Evolutionary conservation across 208 protist genomes (phyloP).

Genomic region (Crithidia mellificae): DNA sequence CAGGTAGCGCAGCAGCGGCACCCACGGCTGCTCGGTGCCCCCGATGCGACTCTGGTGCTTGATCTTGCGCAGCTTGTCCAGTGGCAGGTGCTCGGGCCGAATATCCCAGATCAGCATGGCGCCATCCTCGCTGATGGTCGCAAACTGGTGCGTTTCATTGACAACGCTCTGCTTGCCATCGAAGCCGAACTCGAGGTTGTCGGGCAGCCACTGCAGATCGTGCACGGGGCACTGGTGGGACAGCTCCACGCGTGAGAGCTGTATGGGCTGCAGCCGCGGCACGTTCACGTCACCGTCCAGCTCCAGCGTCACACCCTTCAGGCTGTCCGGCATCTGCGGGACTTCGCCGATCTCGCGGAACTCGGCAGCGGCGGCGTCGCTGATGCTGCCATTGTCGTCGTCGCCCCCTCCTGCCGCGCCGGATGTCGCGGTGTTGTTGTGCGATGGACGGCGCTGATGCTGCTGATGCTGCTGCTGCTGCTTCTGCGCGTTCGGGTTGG

Average conservation of each 20-base stretch:
- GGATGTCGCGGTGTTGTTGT: background rate
- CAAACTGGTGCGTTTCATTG: conserved; percentile 82
- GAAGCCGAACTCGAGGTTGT: conserved; percentile 78
- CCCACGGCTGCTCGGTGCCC: conserved; percentile 74
- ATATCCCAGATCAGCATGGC: conserved; percentile 89
- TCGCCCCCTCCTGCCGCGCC: background rate
- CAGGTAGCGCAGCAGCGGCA: conserved; percentile 80
- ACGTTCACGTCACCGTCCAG: conserved; percentile 81
- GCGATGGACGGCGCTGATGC: background rate
- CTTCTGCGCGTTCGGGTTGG: conserved; percentile 17
- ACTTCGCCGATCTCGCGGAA: conserved; percentile 71
- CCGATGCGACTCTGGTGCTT: conserved; percentile 73
- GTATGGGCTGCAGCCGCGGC: conserved; percentile 78
- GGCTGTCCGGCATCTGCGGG: conserved; percentile 64
- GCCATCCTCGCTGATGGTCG: conserved; percentile 87
- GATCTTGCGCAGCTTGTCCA: conserved; percentile 90
- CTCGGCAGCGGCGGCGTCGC: background rate
- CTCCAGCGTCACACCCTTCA: conserved; percentile 71
- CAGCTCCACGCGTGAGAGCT: conserved; percentile 82
- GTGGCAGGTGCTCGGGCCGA: conserved; percentile 78
- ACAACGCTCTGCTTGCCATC: conserved; percentile 82
- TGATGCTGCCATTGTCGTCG: conserved; percentile 1
- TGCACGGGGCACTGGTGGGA: conserved; percentile 86
- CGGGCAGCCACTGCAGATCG: conserved; percentile 86
- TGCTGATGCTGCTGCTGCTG: conserved; percentile 18